Evolutionary conservation across 345 rosid species (phyloP).

Genomic region (Trapa incisa): DNA sequence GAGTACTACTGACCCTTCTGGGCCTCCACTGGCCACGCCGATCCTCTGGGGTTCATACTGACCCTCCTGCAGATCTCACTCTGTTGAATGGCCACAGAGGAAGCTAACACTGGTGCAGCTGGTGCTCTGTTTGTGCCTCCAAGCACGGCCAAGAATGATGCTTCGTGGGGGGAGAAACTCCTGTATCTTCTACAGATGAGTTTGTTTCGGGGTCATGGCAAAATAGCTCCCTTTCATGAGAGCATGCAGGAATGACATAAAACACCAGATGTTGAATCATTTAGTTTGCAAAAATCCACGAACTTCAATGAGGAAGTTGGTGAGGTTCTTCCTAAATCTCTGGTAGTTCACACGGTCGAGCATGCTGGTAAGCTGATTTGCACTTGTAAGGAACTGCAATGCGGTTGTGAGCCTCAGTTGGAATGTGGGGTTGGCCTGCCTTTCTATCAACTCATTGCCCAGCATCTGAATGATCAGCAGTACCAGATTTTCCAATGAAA

Average conservation of each 20-base stretch:
- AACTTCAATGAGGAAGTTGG: conserved; percentile 70
- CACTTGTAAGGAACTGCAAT: conserved; percentile 58
- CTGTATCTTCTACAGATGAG: not conserved
- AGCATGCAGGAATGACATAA: not conserved
- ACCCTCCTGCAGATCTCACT: not conserved
- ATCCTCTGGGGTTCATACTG: too few species aligned
- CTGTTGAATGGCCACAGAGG: too few species aligned
- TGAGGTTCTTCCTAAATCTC: conserved; percentile 84
- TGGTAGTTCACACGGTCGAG: conserved; percentile 85
- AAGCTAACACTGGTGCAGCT: not conserved
- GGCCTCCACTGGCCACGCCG: too few species aligned
- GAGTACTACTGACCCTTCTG: too few species aligned
- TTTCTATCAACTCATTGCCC: conserved; percentile 67
- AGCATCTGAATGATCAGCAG: conserved; percentile 37
- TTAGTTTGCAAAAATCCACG: conserved; percentile 74
- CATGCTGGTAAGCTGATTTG: conserved; percentile 66
- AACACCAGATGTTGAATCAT: conserved; percentile 15
- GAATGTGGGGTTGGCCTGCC: conserved; percentile 44
- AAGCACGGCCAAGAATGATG: not conserved
- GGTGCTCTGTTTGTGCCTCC: not conserved
- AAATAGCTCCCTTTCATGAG: not conserved
- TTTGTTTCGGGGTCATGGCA: not conserved
- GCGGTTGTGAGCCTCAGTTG: conserved; percentile 63
- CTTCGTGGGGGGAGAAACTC: not conserved
- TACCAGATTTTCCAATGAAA: not conserved